Evolutionary conservation across 1,284 basidiomycete species (phyloP), one percentile per base, ranked within the genome.

Genomic region (Papiliotrema nemorosa): DNA sequence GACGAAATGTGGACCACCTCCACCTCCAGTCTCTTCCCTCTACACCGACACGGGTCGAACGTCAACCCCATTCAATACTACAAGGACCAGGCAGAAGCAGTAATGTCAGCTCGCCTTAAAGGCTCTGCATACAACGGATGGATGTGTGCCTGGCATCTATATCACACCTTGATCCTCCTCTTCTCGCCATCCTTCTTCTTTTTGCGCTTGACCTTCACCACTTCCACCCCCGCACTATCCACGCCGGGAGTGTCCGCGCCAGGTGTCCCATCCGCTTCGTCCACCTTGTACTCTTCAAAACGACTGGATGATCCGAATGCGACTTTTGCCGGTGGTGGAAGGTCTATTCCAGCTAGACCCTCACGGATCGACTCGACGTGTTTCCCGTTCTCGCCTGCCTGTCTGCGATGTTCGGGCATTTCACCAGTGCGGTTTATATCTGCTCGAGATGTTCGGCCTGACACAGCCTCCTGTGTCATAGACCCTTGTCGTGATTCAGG

Each of bases 351-450:
- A 31, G 75, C 72, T 18, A 78, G 76, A 67, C 53, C 73, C 3
- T 65, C 58, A n/a, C 29, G 35, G 10, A 31, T 45, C 21, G 42
- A 31, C 12, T 33, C 36, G 21, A 27, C 33, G 49, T 49, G 24
- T 18, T 9, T 14, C 9, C 33, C 31, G 53, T 18, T 62, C 61
- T 27, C 49, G 57, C 42, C 47, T 64, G 47, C 50, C 63, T n/a
- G n/a, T n/a, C n/a, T n/a, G n/a, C n/a, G n/a, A n/a, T 43, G 2
- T 37, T 81, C 80, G 2, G 90, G 91, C 85, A 92, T 88, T 72
- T 91, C 90, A 2, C 90, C 90, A 0, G 83, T 80, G 60, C 81
- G 81, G 59, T 92, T 88, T 57, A 93, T 70, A 27, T 67, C 63
- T 3, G 63, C 59, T 55, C 38, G 38, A 43, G 47, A 53, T 3